Percentiles rank a stretch among this genome's conserved stretches.
These are phyloP conservation scores for Pseudozyma hubeiensis DNA, from an alignment of 1,284 basidiomycete species.

Conservation along the genomic window DNA sequence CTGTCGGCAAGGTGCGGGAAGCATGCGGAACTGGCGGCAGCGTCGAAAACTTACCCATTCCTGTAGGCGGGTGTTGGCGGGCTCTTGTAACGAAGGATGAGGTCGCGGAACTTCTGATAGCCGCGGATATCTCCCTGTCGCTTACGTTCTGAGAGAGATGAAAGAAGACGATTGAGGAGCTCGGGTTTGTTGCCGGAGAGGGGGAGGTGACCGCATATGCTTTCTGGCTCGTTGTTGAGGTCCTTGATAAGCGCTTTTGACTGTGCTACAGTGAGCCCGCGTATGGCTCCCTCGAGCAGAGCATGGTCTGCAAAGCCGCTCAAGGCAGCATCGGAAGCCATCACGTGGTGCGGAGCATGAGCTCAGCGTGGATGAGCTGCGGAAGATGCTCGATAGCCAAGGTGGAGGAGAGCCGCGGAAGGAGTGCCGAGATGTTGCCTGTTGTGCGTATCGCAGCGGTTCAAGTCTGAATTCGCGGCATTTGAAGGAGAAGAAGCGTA, in stretches of 20 bases:
- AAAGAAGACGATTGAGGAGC: conserved; percentile 42
- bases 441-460: conserved; percentile 6
- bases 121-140: conserved; percentile 36
- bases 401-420: conserved; percentile 22
- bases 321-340: conserved; percentile 25
- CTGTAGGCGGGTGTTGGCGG: conserved; percentile 13
- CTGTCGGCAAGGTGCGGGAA: not conserved
- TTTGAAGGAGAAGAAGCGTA: not conserved
- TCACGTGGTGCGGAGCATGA: conserved; percentile 26
- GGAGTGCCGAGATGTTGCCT: conserved; percentile 1
- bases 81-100: conserved; percentile 38
- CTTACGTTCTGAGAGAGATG: conserved; percentile 30
- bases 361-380: not conserved
- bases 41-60: conserved; percentile 17
- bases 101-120: conserved; percentile 36
- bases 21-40: not conserved
- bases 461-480: conserved; percentile 3
- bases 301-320: conserved; percentile 41
- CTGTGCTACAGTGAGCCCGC: conserved; percentile 48
- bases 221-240: conserved; percentile 51
- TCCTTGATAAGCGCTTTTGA: conserved; percentile 58
- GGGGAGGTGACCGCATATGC: conserved; percentile 31
- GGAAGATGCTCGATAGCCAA: not conserved
- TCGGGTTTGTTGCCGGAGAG: conserved; percentile 59
- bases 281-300: conserved; percentile 38